A percentile compares a stretch with the other conserved stretches of the same genome.
These are phyloP conservation scores for Clonostachys byssicola DNA, from an alignment of 2,329 filamentous ascomycete genomes.

Conservation along the genomic window DNA sequence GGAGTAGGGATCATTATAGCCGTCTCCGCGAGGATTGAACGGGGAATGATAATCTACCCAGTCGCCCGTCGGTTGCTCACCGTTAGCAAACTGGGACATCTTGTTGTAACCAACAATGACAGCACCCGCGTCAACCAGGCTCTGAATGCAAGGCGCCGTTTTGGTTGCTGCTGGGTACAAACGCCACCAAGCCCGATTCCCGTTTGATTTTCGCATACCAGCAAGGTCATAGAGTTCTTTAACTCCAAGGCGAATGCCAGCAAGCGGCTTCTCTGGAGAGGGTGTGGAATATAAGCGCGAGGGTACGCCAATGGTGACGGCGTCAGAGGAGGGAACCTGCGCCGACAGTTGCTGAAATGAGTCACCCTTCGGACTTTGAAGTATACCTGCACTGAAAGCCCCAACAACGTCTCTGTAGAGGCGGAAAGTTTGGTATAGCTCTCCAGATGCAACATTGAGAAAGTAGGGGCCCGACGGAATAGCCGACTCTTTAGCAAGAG, in stretches of 20 bases:
- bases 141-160: conserved; percentile 48
- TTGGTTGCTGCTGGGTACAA: conserved; percentile 42
- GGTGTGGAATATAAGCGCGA: conserved; percentile 55
- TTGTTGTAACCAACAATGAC: conserved; percentile 42
- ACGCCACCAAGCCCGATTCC: conserved; percentile 54
- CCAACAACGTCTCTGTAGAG: conserved; percentile 27
- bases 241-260: conserved; percentile 55
- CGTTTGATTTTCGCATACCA: conserved; percentile 49
- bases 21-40: conserved; percentile 41
- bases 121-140: conserved; percentile 55
- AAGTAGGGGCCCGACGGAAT: conserved; percentile 30
- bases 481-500: conserved; percentile 6
- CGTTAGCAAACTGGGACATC: conserved; percentile 39
- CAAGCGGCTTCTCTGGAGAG: conserved; percentile 47
- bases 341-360: conserved; percentile 25
- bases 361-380: conserved; percentile 19
- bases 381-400: conserved; percentile 20
- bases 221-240: conserved; percentile 59
- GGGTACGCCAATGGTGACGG: conserved; percentile 43
- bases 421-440: conserved; percentile 24
- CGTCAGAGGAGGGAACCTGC: conserved; percentile 8
- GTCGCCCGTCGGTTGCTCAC: conserved; percentile 41
- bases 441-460: conserved; percentile 20
- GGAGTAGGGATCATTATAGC: conserved; percentile 38
- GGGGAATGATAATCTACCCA: conserved; percentile 34